Percentiles rank a stretch among this genome's conserved stretches.
These are phyloP conservation scores for Pseudopyricularia javanii DNA, from an alignment of 2,329 filamentous ascomycete genomes.

Conservation along the genomic window DNA sequence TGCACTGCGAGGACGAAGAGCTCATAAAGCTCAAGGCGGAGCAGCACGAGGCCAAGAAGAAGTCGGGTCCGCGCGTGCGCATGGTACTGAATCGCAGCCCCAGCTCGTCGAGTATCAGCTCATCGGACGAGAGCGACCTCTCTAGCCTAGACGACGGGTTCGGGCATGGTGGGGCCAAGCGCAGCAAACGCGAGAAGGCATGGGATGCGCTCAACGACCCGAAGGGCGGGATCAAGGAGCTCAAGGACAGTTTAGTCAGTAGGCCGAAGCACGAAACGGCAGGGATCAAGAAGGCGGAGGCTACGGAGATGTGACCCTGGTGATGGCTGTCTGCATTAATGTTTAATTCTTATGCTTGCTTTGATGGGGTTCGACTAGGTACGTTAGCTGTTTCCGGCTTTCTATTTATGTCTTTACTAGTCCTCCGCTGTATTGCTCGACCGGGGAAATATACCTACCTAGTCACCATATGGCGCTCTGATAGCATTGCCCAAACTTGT, in stretches of 20 bases:
- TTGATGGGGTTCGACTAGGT: neutral
- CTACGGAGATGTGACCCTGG: neutral
- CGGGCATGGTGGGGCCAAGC: slow-evolving; percentile 7
- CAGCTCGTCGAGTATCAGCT: slow-evolving; percentile 35
- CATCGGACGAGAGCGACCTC: slow-evolving; percentile 38
- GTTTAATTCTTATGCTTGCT: neutral
- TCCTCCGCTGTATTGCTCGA: too few species aligned
- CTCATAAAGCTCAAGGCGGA: slow-evolving; percentile 64
- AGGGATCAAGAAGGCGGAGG: neutral
- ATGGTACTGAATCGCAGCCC: slow-evolving; percentile 46
- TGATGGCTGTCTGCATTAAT: neutral
- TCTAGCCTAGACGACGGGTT: slow-evolving; percentile 28
- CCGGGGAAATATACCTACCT: too few species aligned
- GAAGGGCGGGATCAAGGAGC: neutral
- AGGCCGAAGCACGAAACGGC: neutral
- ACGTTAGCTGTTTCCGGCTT: neutral
- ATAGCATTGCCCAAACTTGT: too few species aligned
- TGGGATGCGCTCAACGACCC: slow-evolving; percentile 40
- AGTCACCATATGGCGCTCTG: too few species aligned
- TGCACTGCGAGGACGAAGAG: slow-evolving; percentile 68
- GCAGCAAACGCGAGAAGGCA: slow-evolving; percentile 40
- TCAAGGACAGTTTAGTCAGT: neutral
- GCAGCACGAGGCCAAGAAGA: slow-evolving; percentile 59
- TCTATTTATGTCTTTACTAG: neutral
- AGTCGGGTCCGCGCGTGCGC: slow-evolving; percentile 31